phyloP scores from a whole-genome alignment of 345 rosid species.

The Tarenaya hassleriana region DNA sequence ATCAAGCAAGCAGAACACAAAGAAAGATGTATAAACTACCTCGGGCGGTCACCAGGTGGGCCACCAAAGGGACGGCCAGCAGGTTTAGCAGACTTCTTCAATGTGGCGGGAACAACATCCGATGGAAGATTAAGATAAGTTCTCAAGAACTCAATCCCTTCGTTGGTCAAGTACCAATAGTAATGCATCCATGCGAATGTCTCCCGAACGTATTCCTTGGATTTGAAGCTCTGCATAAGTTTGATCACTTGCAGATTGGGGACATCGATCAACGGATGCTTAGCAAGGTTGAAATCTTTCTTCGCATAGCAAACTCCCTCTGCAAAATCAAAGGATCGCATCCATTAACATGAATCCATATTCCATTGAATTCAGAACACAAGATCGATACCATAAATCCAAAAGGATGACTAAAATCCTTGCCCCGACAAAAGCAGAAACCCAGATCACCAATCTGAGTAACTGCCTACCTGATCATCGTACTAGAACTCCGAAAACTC shows the following conservation, averaged over 20 bases:
- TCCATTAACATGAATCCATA: background rate
- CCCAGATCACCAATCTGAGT: background rate
- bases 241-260: constrained; percentile 79
- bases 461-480: background rate
- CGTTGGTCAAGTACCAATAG: constrained; percentile 63
- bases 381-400: background rate
- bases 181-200: constrained; percentile 77
- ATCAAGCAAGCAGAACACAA: background rate
- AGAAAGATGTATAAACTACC: constrained; percentile 28
- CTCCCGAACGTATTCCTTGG: constrained; percentile 66
- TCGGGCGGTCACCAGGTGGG: constrained; percentile 69
- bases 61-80: constrained; percentile 63
- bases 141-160: constrained; percentile 62
- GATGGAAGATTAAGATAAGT: constrained; percentile 65
- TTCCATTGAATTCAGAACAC: background rate
- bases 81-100: constrained; percentile 71
- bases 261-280: constrained; percentile 73
- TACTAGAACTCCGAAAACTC: background rate
- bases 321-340: constrained; percentile 14
- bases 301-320: constrained; percentile 80
- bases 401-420: background rate
- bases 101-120: constrained; percentile 69
- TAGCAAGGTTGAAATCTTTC: constrained; percentile 70
- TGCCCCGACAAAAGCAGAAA: no score
- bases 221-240: constrained; percentile 74